Evolutionary conservation across 768 basidiomycete genomes (phyloP), one percentile per base, ranked within the genome.

Genomic region (Pleurotus tuber-regium): DNA sequence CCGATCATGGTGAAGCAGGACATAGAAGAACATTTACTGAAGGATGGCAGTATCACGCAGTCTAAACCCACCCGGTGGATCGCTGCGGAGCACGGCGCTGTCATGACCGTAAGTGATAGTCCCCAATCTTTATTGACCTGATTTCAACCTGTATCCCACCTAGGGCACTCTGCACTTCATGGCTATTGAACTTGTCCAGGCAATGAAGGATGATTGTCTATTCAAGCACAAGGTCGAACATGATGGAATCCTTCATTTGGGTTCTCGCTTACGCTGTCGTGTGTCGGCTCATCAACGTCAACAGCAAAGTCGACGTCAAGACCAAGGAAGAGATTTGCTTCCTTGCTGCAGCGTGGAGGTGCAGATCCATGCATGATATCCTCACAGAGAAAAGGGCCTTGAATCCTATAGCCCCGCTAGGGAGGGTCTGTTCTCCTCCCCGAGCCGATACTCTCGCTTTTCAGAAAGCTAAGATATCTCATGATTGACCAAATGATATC

Each of bases 211-310:
- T 23, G 19, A 12, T n/a, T 16, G 25, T 16, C 8, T 4, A 18
- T 4, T 41, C 21, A 14, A 23, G n/a, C 42, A 42, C 5, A 3
- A 29, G 5, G 42, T 51, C 14, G 42, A 53, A 49, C 30, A 53
- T 36, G 44, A 46, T 29, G 12, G 52, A 53, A 29, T 46, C 52
- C 30, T 48, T 53, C 31, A 25, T 49, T 16, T 53, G 52, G 52
- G 52, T 53, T 18, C 18, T 47, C 8, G 30, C 30, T 2, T 53
- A 53, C 33, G 16, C 52, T 11, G 31, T 50, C 21, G 24, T n/a
- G 7, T 26, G 43, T 6, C 43, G 43, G 33, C 47, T 29, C n/a
- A 38, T 38, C n/a, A n/a, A n/a, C n/a, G n/a, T n/a, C n/a, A n/a
- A n/a, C n/a, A n/a, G n/a, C 21, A 42, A 23, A 23, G 41, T 10